These are phyloP conservation scores for Athelia sp. DNA, from an alignment of 1,284 basidiomycete species.

Conservation along the genomic window DNA sequence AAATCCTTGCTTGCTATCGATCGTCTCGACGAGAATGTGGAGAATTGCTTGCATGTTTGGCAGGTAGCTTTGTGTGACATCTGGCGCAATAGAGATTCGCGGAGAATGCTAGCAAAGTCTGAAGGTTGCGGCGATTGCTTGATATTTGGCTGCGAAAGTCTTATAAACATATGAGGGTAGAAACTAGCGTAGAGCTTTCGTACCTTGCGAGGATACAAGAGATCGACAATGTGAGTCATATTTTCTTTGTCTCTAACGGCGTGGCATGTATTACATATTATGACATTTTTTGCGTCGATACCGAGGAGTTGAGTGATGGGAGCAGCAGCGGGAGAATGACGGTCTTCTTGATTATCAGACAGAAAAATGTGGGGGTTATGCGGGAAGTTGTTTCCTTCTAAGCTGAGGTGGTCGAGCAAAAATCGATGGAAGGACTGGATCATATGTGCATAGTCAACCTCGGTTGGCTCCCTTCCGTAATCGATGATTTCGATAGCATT, in stretches of 20 bases:
- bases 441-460: conserved; percentile 79
- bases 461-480: conserved; percentile 69
- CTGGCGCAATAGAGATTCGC: conserved; percentile 76
- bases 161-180: neutral
- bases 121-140: conserved; percentile 45
- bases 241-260: conserved; percentile 67
- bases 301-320: conserved; percentile 82
- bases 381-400: conserved; percentile 63
- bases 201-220: conserved; percentile 85
- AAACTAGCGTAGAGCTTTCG: conserved; percentile 10
- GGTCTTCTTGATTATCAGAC: conserved; percentile 19
- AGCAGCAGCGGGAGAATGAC: conserved; percentile 39
- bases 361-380: conserved; percentile 53
- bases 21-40: conserved; percentile 70
- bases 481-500: conserved; percentile 89
- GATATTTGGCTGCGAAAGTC: conserved; percentile 31
- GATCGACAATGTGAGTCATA: conserved; percentile 79
- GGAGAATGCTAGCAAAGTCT: conserved; percentile 72
- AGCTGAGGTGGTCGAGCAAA: conserved; percentile 75
- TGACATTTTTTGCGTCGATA: conserved; percentile 69
- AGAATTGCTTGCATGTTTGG: conserved; percentile 74
- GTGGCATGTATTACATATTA: conserved; percentile 76
- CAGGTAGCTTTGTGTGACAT: conserved; percentile 85
- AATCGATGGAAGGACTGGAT: conserved; percentile 97
- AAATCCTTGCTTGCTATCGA: conserved; percentile 65